A percentile compares a stretch with the other conserved stretches of the same genome.
phyloP scores from a whole-genome alignment of 1,284 basidiomycete genomes.

The Ceratobasidium sp. region DNA sequence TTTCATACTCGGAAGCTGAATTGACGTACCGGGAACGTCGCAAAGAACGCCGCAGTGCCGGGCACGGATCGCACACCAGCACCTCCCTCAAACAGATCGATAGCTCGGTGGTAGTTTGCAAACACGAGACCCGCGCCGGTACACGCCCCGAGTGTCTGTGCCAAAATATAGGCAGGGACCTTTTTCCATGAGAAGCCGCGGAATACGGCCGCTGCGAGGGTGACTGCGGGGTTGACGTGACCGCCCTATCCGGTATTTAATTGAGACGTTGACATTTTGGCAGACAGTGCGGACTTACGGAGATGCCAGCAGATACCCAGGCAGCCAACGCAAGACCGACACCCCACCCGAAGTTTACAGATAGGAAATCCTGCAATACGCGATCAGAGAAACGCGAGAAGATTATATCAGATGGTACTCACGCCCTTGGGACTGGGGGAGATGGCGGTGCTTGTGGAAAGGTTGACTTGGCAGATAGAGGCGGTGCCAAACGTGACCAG shows the following conservation, averaged over 20 bases:
- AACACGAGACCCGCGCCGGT: conserved; percentile 76
- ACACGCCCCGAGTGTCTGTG: conserved; percentile 76
- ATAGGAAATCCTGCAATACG: conserved; percentile 23
- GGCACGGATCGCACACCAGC: conserved; percentile 64
- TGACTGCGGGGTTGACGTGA: conserved; percentile 81
- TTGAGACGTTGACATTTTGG: background rate
- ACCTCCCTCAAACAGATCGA: conserved; percentile 75
- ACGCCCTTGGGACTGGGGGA: conserved; percentile 41
- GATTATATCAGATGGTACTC: conserved; percentile 1
- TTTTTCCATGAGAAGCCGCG: conserved; percentile 82
- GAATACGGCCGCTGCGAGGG: conserved; percentile 71
- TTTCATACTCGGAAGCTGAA: background rate
- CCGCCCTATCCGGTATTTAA: conserved; percentile 61
- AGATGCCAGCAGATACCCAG: conserved; percentile 25
- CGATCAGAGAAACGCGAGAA: background rate
- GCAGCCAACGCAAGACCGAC: conserved; percentile 18
- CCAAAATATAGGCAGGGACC: conserved; percentile 69
- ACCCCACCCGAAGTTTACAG: conserved; percentile 25
- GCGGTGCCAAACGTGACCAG: conserved; percentile 47
- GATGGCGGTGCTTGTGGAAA: conserved; percentile 39
- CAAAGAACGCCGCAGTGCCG: conserved; percentile 74
- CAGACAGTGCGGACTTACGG: background rate
- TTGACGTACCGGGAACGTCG: conserved; percentile 68
- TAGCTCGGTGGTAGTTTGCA: conserved; percentile 76
- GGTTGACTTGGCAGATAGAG: conserved; percentile 45